Percentiles rank a stretch among this genome's conserved stretches.
These are phyloP conservation scores for Boletus semigastroideus DNA, from an alignment of 1,284 basidiomycete species.

Conservation along the genomic window DNA sequence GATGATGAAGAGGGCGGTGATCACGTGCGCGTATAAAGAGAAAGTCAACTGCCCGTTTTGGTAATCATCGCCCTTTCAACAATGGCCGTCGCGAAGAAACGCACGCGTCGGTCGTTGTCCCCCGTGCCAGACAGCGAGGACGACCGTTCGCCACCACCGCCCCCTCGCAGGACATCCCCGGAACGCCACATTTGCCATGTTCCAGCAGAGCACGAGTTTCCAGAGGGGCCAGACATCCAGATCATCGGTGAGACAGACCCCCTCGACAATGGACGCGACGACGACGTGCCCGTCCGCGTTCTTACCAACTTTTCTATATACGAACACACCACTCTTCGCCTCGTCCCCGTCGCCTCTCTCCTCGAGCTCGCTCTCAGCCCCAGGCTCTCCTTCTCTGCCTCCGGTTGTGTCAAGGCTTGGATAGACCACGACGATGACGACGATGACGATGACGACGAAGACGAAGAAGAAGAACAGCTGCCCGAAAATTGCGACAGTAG, in stretches of 20 bases:
- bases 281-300: conserved; percentile 50
- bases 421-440: conserved; percentile 28
- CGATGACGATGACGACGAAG: conserved; percentile 27
- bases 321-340: conserved; percentile 32
- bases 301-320: conserved; percentile 54
- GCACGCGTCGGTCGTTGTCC: conserved; percentile 28
- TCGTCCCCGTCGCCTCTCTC: conserved; percentile 40
- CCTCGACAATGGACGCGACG: conserved; percentile 31
- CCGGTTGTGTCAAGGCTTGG: conserved; percentile 37
- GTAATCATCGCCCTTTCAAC: conserved; percentile 1
- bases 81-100: conserved; percentile 24
- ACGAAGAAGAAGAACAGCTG: conserved; percentile 28
- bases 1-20: neutral
- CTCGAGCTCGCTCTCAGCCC: conserved; percentile 28
- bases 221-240: conserved; percentile 29
- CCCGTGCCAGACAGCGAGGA: conserved; percentile 19
- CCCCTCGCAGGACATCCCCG: neutral
- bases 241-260: conserved; percentile 34
- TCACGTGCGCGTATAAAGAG: conserved; percentile 26
- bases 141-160: conserved; percentile 6
- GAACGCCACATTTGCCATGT: conserved; percentile 11
- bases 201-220: conserved; percentile 29
- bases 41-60: conserved; percentile 5
- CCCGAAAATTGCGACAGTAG: conserved; percentile 31
- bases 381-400: conserved; percentile 29